Conservation (phyloP, 345 rosid genomes). For the Theobroma cacao region DNA sequence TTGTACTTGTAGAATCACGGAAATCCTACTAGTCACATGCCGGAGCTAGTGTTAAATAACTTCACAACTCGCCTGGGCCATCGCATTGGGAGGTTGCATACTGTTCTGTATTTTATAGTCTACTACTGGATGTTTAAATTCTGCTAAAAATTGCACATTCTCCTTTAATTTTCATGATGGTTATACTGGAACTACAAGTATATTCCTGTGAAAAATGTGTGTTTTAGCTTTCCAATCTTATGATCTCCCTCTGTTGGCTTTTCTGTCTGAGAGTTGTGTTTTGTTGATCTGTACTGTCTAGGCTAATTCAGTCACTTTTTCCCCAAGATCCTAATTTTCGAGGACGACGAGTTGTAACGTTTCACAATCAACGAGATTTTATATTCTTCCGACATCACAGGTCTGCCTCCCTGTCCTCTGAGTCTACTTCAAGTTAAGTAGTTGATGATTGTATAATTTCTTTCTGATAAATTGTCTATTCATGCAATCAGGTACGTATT, state of each 20-base stretch:
- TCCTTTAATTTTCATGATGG: background rate
- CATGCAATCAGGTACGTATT: constrained; percentile 61
- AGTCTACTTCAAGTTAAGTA: background rate
- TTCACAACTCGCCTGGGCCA: constrained; percentile 91
- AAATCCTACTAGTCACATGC: constrained; percentile 86
- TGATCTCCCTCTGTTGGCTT: background rate
- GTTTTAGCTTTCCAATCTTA: background rate
- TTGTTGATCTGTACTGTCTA: constrained; percentile 22
- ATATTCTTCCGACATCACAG: constrained; percentile 94
- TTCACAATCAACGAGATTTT: constrained; percentile 95
- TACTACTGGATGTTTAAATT: background rate
- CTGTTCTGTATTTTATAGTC: constrained; percentile 1
- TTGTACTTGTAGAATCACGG: constrained; percentile 68
- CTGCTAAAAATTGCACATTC: background rate
- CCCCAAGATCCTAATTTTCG: constrained; percentile 82
- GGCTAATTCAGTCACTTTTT: constrained; percentile 79
- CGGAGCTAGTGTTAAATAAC: constrained; percentile 82
- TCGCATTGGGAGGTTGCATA: constrained; percentile 77
- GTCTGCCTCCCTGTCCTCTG: constrained; percentile 31
- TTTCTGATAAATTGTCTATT: constrained; percentile 4
- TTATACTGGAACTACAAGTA: background rate
- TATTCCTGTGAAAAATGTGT: constrained; percentile 2
- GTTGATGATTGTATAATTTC: background rate
- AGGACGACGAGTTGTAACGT: constrained; percentile 89
- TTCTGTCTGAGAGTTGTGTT: constrained; percentile 1